Evolutionary conservation across 1,139 yeast species (phyloP).

Genomic region (Suhomyces wounanorum): DNA sequence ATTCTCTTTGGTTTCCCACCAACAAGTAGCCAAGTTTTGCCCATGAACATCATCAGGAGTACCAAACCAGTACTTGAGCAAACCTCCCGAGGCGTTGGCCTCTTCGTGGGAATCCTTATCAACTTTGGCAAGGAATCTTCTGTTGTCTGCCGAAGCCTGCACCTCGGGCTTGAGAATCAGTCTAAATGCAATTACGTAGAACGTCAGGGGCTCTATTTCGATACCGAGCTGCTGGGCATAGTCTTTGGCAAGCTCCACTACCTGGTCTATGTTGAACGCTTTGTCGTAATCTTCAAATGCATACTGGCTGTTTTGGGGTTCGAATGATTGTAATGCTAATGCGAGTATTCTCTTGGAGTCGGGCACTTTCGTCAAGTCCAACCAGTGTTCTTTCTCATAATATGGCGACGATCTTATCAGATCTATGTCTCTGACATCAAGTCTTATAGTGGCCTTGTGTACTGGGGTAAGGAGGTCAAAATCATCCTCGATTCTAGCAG

Average conservation of each 20-base stretch:
- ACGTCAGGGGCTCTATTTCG: conserved; percentile 19
- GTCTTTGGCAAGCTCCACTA: conserved; percentile 19
- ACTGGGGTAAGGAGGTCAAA: conserved; percentile 16
- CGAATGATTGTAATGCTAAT: conserved; percentile 30
- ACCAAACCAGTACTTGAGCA: conserved; percentile 37
- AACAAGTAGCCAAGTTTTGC: conserved; percentile 36
- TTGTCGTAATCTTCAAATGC: conserved; percentile 25
- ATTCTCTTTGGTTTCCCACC: conserved; percentile 30
- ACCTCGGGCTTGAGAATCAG: conserved; percentile 28
- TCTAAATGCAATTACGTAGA: conserved; percentile 34
- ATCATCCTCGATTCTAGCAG: conserved; percentile 18
- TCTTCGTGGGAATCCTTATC: conserved; percentile 33
- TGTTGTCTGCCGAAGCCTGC: conserved; percentile 23
- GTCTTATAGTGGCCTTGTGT: conserved; percentile 12
- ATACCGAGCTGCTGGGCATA: conserved; percentile 17
- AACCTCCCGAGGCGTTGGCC: conserved; percentile 34
- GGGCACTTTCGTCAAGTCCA: conserved; percentile 22
- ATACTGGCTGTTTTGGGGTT: conserved; percentile 18
- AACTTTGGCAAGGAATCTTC: conserved; percentile 24
- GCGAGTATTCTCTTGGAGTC: conserved; percentile 25
- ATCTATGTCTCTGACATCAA: conserved; percentile 12
- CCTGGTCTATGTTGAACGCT: conserved; percentile 26
- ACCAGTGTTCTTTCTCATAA: conserved; percentile 24
- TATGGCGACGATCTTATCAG: conserved; percentile 32
- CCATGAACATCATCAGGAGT: conserved; percentile 30